These are phyloP conservation scores for Coemansia sp. DNA, from an alignment of 192 early-diverging fungal species.

Conservation along the genomic window DNA sequence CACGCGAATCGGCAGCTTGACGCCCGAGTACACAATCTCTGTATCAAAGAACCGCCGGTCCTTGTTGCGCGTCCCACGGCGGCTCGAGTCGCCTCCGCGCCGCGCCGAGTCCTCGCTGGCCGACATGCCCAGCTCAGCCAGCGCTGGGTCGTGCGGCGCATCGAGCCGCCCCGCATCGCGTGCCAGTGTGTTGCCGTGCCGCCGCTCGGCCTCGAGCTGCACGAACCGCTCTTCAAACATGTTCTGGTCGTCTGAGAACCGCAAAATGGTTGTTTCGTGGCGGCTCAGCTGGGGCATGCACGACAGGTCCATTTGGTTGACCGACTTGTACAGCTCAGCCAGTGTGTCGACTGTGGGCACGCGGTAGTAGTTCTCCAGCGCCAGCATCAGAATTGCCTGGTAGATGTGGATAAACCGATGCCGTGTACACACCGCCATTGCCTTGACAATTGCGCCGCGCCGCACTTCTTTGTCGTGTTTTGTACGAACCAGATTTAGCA, in stretches of 20 bases:
- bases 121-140: slow-evolving; percentile 20
- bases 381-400: slow-evolving; percentile 85
- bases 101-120: slow-evolving; percentile 50
- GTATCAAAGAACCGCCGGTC: slow-evolving; percentile 89
- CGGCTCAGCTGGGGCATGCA: slow-evolving; percentile 75
- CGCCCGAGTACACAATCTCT: slow-evolving; percentile 77
- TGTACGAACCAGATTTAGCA: slow-evolving; percentile 89
- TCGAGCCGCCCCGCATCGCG: slow-evolving; percentile 35
- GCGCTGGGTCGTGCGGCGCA: slow-evolving; percentile 20
- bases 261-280: slow-evolving; percentile 79
- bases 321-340: slow-evolving; percentile 74
- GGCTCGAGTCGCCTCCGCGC: slow-evolving; percentile 24
- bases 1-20: slow-evolving; percentile 84
- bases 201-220: slow-evolving; percentile 41
- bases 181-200: slow-evolving; percentile 18
- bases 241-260: slow-evolving; percentile 77
- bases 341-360: slow-evolving; percentile 72
- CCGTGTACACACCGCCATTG: slow-evolving; percentile 89
- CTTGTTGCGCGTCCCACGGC: slow-evolving; percentile 62
- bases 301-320: slow-evolving; percentile 82
- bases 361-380: slow-evolving; percentile 89
- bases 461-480: slow-evolving; percentile 81
- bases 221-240: slow-evolving; percentile 84
- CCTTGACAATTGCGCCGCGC: slow-evolving; percentile 88
- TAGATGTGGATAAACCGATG: slow-evolving; percentile 92